Conservation (phyloP, 768 basidiomycete species). For the Termitomyces sp. region DNA sequence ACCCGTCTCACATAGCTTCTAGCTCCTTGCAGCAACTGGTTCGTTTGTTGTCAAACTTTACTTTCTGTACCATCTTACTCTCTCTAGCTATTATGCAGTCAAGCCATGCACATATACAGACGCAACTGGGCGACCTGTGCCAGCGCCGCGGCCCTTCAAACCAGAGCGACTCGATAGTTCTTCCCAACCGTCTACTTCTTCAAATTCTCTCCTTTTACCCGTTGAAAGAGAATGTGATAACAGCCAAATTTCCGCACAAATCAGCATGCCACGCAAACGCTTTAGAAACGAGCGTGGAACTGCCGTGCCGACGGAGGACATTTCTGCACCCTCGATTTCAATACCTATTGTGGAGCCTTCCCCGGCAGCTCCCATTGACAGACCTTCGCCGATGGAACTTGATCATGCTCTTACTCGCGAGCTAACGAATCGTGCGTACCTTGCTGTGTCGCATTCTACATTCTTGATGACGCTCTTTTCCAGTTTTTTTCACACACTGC, state of each 20-base stretch:
- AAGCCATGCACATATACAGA: conserved; percentile 82
- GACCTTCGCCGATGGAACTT: conserved; percentile 39
- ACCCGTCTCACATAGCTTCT: conserved; percentile 16
- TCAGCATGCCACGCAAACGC: conserved; percentile 37
- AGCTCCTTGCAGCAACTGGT: conserved; percentile 86
- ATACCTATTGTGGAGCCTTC: conserved; percentile 34
- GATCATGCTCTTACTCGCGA: conserved; percentile 66
- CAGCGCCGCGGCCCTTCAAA: conserved; percentile 56
- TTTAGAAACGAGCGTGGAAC: conserved; percentile 39
- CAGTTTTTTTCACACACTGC: conserved; percentile 81
- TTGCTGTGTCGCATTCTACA: conserved; percentile 8
- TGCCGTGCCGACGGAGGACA: conserved; percentile 31
- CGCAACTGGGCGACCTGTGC: conserved; percentile 72
- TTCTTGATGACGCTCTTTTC: conserved; percentile 10
- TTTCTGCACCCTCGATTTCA: conserved; percentile 20
- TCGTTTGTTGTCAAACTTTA: conserved; percentile 16
- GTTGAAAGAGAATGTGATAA: conserved; percentile 33
- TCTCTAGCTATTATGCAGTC: conserved; percentile 68
- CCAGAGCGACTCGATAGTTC: conserved; percentile 31
- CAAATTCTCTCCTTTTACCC: conserved; percentile 22
- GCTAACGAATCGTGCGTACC: conserved; percentile 62
- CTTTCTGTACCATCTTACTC: conserved; percentile 11
- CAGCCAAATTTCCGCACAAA: conserved; percentile 16
- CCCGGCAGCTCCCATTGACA: conserved; percentile 33
- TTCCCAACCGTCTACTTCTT: conserved; percentile 16